Evolutionary conservation across 75 land plant species (phyloP), one percentile per base, ranked within the genome.

Genomic region (Isoetes taiwanensis): DNA sequence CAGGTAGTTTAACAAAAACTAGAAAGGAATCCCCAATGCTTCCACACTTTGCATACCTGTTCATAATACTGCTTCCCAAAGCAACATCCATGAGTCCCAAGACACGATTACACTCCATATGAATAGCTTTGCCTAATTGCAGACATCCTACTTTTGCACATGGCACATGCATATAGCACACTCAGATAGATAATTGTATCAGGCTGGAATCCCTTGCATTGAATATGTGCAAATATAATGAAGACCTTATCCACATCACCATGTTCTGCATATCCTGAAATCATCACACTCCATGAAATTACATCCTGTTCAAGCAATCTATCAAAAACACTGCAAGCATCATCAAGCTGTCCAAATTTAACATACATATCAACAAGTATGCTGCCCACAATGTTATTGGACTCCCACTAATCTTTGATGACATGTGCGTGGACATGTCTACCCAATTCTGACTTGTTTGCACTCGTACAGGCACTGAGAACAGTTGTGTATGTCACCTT

Each of bases 11-110:
- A 20, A 33, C 17, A n/a, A 69, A 66, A 8, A 70, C 3, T 16
- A 31, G 35, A 35, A 73, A 65, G 2, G 74, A 70, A 52, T 40
- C 66, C 26, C 43, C 64, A 58, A 78, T 30, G 10, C 24, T 32
- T 28, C 68, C 73, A 46, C 77, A 70, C 32, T 78, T 78, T 28
- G 70, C 26, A 41, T 74, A 78, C 81, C 73, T 78, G 40, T 74
- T 69, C 26, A 78, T 23, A 9, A 78, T 37, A 0, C 77, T 62
- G 9, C 70, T 70, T 33, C 56, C 40, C 27, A 73, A 42, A 58
- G 64, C 57, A 21, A 52, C 16, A 46, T 74, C 68, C 9, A 12
- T 2, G 27, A 67, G 58, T 33, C 69, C 40, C 23, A 67, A 64
- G 23, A 24, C 23, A 14, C 62, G 50, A 12, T 73, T 28, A 19